Conservation (phyloP, 139 green algal genomes). For the Auxenochlorella protothecoides region DNA sequence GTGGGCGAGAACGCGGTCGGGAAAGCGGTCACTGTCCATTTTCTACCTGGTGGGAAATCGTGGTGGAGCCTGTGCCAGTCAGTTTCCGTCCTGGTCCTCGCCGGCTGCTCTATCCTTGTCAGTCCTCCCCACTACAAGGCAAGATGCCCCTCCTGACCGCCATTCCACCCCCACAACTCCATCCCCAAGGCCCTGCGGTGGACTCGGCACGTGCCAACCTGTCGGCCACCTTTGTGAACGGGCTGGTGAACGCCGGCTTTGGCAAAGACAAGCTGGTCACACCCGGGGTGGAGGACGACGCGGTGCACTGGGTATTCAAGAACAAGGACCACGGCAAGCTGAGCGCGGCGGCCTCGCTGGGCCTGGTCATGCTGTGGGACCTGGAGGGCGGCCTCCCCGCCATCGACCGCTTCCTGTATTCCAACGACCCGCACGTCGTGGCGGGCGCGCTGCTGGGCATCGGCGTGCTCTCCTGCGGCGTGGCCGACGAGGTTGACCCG, state of each 20-base stretch:
- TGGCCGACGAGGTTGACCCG: constrained; percentile 91
- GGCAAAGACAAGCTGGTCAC: constrained; percentile 86
- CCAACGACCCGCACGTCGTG: constrained; percentile 53
- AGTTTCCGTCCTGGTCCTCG: no score
- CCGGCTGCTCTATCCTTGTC: no score
- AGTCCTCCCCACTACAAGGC: no score
- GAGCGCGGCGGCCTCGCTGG: constrained; percentile 78
- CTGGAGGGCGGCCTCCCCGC: constrained; percentile 90
- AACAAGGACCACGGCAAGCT: constrained; percentile 98
- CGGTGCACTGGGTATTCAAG: constrained; percentile 94
- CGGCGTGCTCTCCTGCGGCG: constrained; percentile 76
- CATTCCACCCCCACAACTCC: no score
- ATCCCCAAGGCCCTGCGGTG: constrained; percentile 33
- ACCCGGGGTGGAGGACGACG: constrained; percentile 13
- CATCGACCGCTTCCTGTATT: constrained; percentile 98
- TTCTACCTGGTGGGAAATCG: no score
- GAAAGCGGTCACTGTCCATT: no score
- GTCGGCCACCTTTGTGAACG: constrained; percentile 93
- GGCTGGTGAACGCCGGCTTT: constrained; percentile 96
- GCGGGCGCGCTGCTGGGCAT: constrained; percentile 88
- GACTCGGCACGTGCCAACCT: constrained; percentile 92
- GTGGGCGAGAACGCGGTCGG: no score
- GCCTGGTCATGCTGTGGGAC: constrained; percentile 90
- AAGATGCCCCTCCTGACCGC: no score
- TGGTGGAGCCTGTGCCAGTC: no score